Evolutionary conservation across 2,329 filamentous ascomycete species (phyloP).

Genomic region (Dactylellina cionopaga): DNA sequence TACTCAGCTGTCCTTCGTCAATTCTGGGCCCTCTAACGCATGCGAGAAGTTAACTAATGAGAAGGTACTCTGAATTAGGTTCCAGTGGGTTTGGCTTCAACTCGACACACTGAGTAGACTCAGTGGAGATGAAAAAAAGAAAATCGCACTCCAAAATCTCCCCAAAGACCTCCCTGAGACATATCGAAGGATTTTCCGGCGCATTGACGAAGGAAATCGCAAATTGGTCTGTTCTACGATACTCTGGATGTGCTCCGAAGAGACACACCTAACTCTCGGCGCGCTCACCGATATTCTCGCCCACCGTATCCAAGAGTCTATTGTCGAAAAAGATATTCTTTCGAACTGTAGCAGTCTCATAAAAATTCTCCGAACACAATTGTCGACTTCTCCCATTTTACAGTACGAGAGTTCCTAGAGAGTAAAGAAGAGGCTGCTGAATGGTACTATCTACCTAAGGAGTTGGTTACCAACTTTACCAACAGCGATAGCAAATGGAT

Average conservation of each 20-base stretch:
- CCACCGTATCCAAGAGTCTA: background rate
- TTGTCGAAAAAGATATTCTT: slow-evolving; percentile 2
- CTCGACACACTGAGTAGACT: slow-evolving; percentile 13
- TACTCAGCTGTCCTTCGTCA: background rate
- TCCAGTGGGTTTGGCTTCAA: slow-evolving; percentile 26
- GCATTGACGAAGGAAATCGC: background rate
- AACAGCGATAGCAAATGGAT: background rate
- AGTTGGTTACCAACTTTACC: background rate
- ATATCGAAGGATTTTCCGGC: slow-evolving; percentile 7
- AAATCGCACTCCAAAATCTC: background rate
- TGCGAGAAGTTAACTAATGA: background rate
- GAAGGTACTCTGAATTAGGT: background rate
- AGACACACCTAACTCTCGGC: background rate
- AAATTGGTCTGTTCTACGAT: background rate
- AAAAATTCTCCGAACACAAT: background rate
- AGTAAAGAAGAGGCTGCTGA: background rate
- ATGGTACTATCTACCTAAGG: slow-evolving; percentile 1
- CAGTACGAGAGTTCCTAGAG: slow-evolving; percentile 12
- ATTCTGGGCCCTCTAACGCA: background rate
- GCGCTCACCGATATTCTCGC: background rate
- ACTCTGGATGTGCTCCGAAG: background rate
- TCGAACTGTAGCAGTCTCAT: slow-evolving; percentile 17
- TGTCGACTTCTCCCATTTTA: slow-evolving; percentile 15
- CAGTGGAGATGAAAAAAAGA: slow-evolving; percentile 16
- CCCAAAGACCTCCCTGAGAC: slow-evolving; percentile 31